Conservation (phyloP, 148 eudicot genomes). For the Nyssa sinensis region DNA sequence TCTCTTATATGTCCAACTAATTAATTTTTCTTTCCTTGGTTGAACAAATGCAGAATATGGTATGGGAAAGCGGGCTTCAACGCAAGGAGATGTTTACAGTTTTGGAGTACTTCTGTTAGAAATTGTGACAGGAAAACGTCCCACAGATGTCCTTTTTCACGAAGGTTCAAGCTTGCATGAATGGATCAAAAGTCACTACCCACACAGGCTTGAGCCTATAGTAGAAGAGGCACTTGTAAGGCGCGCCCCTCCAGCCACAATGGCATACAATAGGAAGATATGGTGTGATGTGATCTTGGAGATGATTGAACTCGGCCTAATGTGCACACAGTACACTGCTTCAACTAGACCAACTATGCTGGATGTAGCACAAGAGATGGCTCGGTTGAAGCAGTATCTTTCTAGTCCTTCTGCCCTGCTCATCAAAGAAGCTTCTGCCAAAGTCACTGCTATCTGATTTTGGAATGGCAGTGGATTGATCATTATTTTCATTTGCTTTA, state of each 20-base stretch:
- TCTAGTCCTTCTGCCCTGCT: constrained; percentile 20
- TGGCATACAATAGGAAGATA: constrained; percentile 19
- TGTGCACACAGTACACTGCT: constrained; percentile 68
- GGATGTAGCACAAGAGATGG: constrained; percentile 71
- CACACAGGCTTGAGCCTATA: constrained; percentile 51
- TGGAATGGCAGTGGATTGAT: not conserved
- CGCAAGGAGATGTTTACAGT: constrained; percentile 85
- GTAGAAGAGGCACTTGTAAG: constrained; percentile 46
- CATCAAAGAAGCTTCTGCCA: constrained; percentile 24
- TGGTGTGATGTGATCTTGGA: constrained; percentile 59
- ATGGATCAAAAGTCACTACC: constrained; percentile 70
- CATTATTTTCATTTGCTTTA: not conserved
- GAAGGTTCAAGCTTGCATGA: constrained; percentile 71
- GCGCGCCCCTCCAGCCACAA: constrained; percentile 22
- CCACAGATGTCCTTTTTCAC: constrained; percentile 57
- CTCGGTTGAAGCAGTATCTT: constrained; percentile 53
- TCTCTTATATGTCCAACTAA: not conserved
- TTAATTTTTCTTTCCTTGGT: not conserved
- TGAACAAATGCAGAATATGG: constrained; percentile 60
- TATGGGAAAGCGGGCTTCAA: constrained; percentile 66
- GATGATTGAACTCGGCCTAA: constrained; percentile 67
- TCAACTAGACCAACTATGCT: constrained; percentile 71
- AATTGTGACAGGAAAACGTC: constrained; percentile 71
- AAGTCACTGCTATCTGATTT: not conserved
- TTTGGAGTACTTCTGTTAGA: constrained; percentile 73